phyloP scores from a whole-genome alignment of 108 stramenopile species.

The Skeletonema tropicum region DNA sequence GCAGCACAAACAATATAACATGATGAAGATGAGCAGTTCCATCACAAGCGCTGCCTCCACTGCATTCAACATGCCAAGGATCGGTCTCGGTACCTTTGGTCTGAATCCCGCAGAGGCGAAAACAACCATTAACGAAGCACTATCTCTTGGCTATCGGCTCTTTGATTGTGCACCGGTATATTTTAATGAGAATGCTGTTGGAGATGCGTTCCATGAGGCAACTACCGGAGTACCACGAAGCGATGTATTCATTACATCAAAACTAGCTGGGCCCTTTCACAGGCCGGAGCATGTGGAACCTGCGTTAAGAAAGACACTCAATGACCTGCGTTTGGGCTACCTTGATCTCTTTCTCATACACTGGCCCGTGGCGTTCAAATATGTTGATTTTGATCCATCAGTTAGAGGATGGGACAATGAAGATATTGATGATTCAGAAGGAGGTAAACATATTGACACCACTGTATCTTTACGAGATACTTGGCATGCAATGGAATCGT shows the following conservation, averaged over 20 bases:
- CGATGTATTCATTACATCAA: slow-evolving; percentile 87
- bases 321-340: slow-evolving; percentile 83
- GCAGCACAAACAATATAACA: neutral
- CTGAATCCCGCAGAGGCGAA: slow-evolving; percentile 26
- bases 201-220: slow-evolving; percentile 63
- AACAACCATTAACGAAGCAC: slow-evolving; percentile 45
- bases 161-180: slow-evolving; percentile 83
- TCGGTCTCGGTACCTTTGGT: slow-evolving; percentile 48
- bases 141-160: slow-evolving; percentile 62
- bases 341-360: slow-evolving; percentile 90
- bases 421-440: slow-evolving; percentile 82
- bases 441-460: slow-evolving; percentile 63
- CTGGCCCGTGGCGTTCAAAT: slow-evolving; percentile 87
- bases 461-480: slow-evolving; percentile 58
- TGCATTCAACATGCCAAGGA: slow-evolving; percentile 22
- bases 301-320: slow-evolving; percentile 73
- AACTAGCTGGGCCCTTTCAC: slow-evolving; percentile 86
- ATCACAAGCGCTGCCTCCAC: slow-evolving; percentile 2
- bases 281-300: slow-evolving; percentile 70
- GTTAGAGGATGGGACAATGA: slow-evolving; percentile 75
- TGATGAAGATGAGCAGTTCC: neutral
- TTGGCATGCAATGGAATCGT: slow-evolving; percentile 76
- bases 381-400: slow-evolving; percentile 65
- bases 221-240: slow-evolving; percentile 45
- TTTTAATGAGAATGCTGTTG: slow-evolving; percentile 75